Evolutionary conservation across 1,284 basidiomycete genomes (phyloP), one percentile per base, ranked within the genome.

Genomic region (Heterobasidion occidentale): DNA sequence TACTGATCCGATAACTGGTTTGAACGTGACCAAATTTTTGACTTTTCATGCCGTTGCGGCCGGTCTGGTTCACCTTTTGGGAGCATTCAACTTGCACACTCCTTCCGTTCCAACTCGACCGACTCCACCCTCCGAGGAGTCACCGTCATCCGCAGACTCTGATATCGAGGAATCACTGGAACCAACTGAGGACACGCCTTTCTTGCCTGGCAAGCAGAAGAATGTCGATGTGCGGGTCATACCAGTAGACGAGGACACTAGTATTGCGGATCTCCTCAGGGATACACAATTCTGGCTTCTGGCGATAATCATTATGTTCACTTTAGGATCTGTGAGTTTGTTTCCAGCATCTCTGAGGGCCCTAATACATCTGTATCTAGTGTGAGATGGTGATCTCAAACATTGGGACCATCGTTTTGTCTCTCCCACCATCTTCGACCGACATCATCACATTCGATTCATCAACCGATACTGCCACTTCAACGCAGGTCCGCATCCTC

Each of bases 311-410:
- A 71, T 78, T 42, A 58, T 80, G 2, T 65, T 83, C 19, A 73
- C 77, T n/a, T 73, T 87, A 34, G 88, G 88, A 47, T 75, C 79
- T 36, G 87, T 89, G 62, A 71, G 86, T 75, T 17, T 56, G 49
- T 56, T 45, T 44, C 51, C 9, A 7, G 7, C 48, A 11, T 50
- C 9, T 38, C 33, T 54, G 33, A 33, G 53, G 51, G 11, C 45
- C 14, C 15, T 20, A 51, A 35, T 17, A 52, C 27, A 45, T 46
- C 46, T 45, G 36, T 34, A 44, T 44, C 11, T 56, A 90, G 89
- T 81, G 82, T 51, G 88, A 91, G 69, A 91, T 90, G 88, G 76
- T 91, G 20, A 83, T 90, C 36, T 83, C 86, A 9, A 91, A 89
- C 63, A 82, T 91, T 51, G 88, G 87, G 34, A 81, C 85, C 3